Evolutionary conservation across 2,329 filamentous ascomycete species (phyloP).

Genomic region (Neoascochyta sp.): DNA sequence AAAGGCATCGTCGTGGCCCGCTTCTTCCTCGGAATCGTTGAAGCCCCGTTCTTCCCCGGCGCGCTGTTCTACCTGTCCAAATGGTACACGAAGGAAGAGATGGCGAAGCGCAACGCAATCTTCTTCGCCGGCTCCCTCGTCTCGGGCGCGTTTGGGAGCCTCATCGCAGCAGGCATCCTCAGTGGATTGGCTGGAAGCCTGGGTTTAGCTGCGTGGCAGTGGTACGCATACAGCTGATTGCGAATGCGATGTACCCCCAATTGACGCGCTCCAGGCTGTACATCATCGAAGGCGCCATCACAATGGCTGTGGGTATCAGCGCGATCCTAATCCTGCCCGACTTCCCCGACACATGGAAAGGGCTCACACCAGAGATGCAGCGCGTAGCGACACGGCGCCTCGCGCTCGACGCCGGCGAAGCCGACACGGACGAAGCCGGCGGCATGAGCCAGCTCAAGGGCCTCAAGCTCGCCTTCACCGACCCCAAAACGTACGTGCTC

Average conservation of each 20-base stretch:
- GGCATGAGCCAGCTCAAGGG: slow-evolving; percentile 49
- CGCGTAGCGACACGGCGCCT: slow-evolving; percentile 45
- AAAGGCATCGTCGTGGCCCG: slow-evolving; percentile 41
- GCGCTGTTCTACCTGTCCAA: slow-evolving; percentile 23
- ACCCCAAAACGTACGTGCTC: slow-evolving; percentile 49
- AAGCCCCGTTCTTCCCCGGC: slow-evolving; percentile 22
- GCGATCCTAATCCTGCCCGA: slow-evolving; percentile 39
- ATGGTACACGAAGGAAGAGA: slow-evolving; percentile 54
- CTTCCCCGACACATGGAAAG: slow-evolving; percentile 42
- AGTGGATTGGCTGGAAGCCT: slow-evolving; percentile 28
- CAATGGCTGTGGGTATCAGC: slow-evolving; percentile 31
- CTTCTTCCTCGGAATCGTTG: slow-evolving; percentile 39
- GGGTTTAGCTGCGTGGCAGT: slow-evolving; percentile 37
- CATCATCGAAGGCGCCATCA: slow-evolving; percentile 39
- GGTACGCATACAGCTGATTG: no score
- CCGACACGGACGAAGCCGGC: slow-evolving; percentile 48
- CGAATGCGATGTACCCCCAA: no score
- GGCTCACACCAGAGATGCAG: slow-evolving; percentile 43
- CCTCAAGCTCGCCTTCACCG: slow-evolving; percentile 50
- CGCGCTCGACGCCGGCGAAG: slow-evolving; percentile 45
- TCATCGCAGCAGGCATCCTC: slow-evolving; percentile 53
- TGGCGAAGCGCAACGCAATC: slow-evolving; percentile 50
- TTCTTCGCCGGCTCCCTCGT: slow-evolving; percentile 52
- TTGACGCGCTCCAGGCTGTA: slow-evolving; percentile 31
- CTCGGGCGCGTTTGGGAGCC: slow-evolving; percentile 50